A percentile compares a stretch with the other conserved stretches of the same genome.
These are phyloP conservation scores for Metschnikowia baotianmanensis DNA, from an alignment of 805 yeast genomes.

Conservation along the genomic window DNA sequence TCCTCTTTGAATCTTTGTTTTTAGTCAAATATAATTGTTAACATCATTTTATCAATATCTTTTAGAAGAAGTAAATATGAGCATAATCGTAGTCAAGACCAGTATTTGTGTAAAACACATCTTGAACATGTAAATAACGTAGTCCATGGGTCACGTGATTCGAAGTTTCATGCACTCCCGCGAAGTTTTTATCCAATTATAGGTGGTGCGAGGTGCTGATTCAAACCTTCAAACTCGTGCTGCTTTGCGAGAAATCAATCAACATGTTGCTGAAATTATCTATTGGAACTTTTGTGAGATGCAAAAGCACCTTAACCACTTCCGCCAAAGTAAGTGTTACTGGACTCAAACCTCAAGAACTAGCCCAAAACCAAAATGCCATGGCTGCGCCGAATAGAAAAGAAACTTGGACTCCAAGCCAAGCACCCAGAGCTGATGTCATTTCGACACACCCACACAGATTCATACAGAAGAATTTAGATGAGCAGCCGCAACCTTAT, in stretches of 20 bases:
- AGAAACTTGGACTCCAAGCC: constrained; percentile 69
- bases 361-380: constrained; percentile 26
- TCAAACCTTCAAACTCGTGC: no score
- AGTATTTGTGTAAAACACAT: neutral
- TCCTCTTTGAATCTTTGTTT: constrained; percentile 15
- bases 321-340: constrained; percentile 14
- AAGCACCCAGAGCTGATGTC: constrained; percentile 57
- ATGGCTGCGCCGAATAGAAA: constrained; percentile 77
- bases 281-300: constrained; percentile 11
- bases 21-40: constrained; percentile 19
- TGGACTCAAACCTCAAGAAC: constrained; percentile 20
- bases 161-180: neutral
- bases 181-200: constrained; percentile 5
- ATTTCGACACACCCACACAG: constrained; percentile 52
- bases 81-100: neutral
- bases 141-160: constrained; percentile 2
- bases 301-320: constrained; percentile 14
- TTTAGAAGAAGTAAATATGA: constrained; percentile 5
- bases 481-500: constrained; percentile 70
- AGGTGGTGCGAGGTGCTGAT: constrained; percentile 1
- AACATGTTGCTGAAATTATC: constrained; percentile 3
- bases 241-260: neutral
- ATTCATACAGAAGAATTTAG: constrained; percentile 68
- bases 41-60: constrained; percentile 12
- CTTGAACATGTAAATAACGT: no score